Conservation (phyloP, 495 filamentous ascomycete genomes). For the Neurospora sp. region DNA sequence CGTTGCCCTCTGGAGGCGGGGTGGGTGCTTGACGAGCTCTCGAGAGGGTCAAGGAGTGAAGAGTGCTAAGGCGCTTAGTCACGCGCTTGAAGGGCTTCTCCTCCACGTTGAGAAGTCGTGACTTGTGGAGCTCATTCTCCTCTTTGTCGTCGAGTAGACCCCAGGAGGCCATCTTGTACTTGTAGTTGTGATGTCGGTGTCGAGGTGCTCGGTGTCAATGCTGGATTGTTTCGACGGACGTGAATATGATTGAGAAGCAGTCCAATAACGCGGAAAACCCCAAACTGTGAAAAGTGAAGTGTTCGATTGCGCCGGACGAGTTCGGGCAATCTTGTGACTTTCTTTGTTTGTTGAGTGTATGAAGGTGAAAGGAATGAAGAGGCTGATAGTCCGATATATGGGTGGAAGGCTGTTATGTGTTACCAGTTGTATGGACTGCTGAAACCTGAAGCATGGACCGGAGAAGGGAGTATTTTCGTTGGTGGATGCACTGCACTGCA, state of each 20-base stretch:
- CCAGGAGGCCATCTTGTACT: slow-evolving; percentile 20
- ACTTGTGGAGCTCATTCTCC: slow-evolving; percentile 81
- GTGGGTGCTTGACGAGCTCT: slow-evolving; percentile 51
- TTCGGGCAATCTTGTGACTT: background rate
- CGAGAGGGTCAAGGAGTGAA: slow-evolving; percentile 48
- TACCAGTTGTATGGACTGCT: background rate
- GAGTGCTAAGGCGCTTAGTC: slow-evolving; percentile 62
- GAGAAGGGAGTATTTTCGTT: background rate
- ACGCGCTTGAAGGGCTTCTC: slow-evolving; percentile 88
- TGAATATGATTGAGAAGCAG: background rate
- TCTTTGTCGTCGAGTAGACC: slow-evolving; percentile 41
- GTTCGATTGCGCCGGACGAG: background rate
- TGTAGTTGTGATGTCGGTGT: background rate
- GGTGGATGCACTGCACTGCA: background rate
- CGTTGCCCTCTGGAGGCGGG: slow-evolving; percentile 56
- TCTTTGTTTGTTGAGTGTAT: background rate
- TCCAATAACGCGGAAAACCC: background rate
- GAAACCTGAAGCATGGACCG: background rate
- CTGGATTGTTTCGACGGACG: background rate
- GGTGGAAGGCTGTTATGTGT: background rate
- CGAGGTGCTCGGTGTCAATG: background rate
- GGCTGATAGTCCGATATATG: background rate
- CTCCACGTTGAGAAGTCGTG: slow-evolving; percentile 83
- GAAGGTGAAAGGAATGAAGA: background rate
- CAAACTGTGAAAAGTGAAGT: background rate